These are phyloP conservation scores for Annulohypoxylon maeteangense DNA, from an alignment of 495 filamentous ascomycete genomes.

Conservation along the genomic window DNA sequence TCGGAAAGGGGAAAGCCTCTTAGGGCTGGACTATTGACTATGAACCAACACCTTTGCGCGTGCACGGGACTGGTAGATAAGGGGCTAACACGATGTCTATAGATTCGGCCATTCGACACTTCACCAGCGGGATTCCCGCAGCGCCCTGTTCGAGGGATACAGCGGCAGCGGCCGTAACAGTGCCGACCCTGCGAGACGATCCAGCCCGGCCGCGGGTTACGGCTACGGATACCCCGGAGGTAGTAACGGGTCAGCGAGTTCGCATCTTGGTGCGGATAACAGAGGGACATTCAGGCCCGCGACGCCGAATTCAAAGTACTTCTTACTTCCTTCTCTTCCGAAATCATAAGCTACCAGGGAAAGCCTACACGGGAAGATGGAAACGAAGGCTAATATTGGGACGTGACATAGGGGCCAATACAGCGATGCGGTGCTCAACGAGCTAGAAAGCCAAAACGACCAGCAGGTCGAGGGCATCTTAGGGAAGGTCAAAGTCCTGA, in stretches of 20 bases:
- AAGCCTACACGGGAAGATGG: neutral
- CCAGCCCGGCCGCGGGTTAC: conserved; percentile 63
- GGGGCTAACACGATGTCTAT: neutral
- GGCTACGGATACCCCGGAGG: conserved; percentile 67
- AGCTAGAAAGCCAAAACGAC: conserved; percentile 96
- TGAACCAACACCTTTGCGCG: neutral
- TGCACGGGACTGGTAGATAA: neutral
- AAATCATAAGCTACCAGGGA: neutral
- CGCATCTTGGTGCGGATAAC: conserved; percentile 49
- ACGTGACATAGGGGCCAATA: conserved; percentile 79
- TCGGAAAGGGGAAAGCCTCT: conserved; percentile 5
- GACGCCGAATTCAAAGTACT: conserved; percentile 85
- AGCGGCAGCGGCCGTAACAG: conserved; percentile 64
- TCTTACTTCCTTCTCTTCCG: neutral
- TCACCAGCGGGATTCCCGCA: conserved; percentile 87
- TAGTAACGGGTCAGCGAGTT: conserved; percentile 41
- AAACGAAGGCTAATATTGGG: neutral
- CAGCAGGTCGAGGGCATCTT: conserved; percentile 87
- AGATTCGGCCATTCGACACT: conserved; percentile 72
- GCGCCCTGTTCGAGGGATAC: conserved; percentile 89
- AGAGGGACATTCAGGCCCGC: conserved; percentile 64
- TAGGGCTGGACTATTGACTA: neutral
- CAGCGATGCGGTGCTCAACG: conserved; percentile 89
- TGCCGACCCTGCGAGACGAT: conserved; percentile 60
- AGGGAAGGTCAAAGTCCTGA: conserved; percentile 90